phyloP scores from a whole-genome alignment of 1,139 yeast genomes.

The Pichia sp. region DNA sequence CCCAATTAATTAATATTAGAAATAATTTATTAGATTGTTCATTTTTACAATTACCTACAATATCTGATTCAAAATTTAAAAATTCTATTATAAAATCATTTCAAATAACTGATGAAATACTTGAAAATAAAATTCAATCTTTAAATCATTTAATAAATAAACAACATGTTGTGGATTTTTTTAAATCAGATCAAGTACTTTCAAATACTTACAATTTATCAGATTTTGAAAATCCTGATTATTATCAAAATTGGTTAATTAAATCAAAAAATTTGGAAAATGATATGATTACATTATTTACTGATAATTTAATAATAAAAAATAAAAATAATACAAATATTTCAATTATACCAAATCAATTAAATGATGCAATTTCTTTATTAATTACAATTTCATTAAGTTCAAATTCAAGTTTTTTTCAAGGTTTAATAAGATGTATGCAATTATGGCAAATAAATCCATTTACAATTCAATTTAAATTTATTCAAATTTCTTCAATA shows the following conservation, averaged over 20 bases:
- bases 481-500: constrained; percentile 9
- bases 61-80: constrained; percentile 13
- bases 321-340: neutral
- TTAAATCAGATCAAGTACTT: constrained; percentile 14
- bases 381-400: constrained; percentile 14
- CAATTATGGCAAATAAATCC: constrained; percentile 29
- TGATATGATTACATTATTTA: constrained; percentile 9
- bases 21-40: constrained; percentile 7
- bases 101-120: constrained; percentile 3
- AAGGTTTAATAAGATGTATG: constrained; percentile 23
- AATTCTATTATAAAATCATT: constrained; percentile 12
- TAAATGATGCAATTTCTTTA: constrained; percentile 7
- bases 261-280: constrained; percentile 16
- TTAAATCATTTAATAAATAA: constrained; percentile 14
- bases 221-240: constrained; percentile 20
- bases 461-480: constrained; percentile 18
- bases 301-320: neutral
- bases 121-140: constrained; percentile 6
- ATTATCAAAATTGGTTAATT: constrained; percentile 21
- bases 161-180: constrained; percentile 15
- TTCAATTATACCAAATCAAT: constrained; percentile 12
- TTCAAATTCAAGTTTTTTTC: constrained; percentile 21
- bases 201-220: constrained; percentile 11
- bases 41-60: constrained; percentile 16
- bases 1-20: constrained; percentile 8